Percentiles rank a stretch among this genome's conserved stretches.
Conservation (phyloP, 352 stramenopile species). For the Pythium grandisporangium region DNA sequence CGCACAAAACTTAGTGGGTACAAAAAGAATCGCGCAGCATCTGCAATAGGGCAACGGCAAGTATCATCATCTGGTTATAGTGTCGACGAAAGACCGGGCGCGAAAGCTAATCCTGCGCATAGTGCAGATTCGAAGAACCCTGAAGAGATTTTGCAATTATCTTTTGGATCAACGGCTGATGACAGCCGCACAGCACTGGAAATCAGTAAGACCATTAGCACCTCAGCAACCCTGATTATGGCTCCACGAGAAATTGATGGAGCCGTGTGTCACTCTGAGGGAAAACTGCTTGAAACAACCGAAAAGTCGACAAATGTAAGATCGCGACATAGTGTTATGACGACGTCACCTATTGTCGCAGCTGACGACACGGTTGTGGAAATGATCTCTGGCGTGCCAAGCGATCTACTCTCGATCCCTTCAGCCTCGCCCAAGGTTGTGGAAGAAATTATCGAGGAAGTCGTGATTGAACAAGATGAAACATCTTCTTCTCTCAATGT, state of each 20-base stretch:
- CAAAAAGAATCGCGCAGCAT: slow-evolving; percentile 19
- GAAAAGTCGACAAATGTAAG: neutral
- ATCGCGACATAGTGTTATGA: slow-evolving; percentile 1
- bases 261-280: slow-evolving; percentile 1
- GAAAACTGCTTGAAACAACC: neutral
- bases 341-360: neutral
- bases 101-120: neutral
- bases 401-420: neutral
- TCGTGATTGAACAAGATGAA: neutral
- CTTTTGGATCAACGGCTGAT: too few species aligned
- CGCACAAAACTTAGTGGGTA: slow-evolving; percentile 24
- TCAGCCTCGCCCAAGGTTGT: neutral
- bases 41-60: too few species aligned
- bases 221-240: too few species aligned
- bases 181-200: too few species aligned
- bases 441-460: neutral
- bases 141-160: too few species aligned
- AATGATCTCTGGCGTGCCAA: slow-evolving; percentile 6
- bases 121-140: too few species aligned
- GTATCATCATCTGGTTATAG: slow-evolving; percentile 3
- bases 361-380: slow-evolving; percentile 6
- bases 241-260: neutral
- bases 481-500: neutral
- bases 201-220: too few species aligned
- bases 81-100: neutral